These are phyloP conservation scores for Pneumocystis wakefieldiae DNA, from an alignment of 1,139 yeast genomes.

Conservation along the genomic window DNA sequence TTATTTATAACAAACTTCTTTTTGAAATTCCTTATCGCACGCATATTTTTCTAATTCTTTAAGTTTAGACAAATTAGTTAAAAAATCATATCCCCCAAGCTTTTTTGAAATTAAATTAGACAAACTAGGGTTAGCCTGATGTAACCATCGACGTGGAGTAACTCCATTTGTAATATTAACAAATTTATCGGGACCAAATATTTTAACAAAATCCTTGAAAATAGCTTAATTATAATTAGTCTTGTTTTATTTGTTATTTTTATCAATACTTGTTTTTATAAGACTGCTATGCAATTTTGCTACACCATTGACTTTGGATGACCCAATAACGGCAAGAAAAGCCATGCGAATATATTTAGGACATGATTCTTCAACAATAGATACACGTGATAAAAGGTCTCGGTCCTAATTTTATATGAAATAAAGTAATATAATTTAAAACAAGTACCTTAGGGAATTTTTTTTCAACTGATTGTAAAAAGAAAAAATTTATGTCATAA, in stretches of 20 bases:
- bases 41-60: slow-evolving; percentile 53
- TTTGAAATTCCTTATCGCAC: slow-evolving; percentile 54
- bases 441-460: slow-evolving; percentile 40
- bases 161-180: slow-evolving; percentile 90
- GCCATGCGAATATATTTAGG: slow-evolving; percentile 90
- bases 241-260: background rate
- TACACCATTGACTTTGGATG: slow-evolving; percentile 89
- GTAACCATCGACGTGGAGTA: slow-evolving; percentile 93
- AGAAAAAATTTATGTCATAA: slow-evolving; percentile 68
- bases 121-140: slow-evolving; percentile 78
- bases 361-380: slow-evolving; percentile 66
- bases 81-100: slow-evolving; percentile 53
- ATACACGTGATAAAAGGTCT: slow-evolving; percentile 53
- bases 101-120: slow-evolving; percentile 57
- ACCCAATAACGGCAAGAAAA: slow-evolving; percentile 74
- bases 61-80: slow-evolving; percentile 54
- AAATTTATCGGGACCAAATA: slow-evolving; percentile 69
- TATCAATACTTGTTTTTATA: slow-evolving; percentile 42
- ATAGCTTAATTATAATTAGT: slow-evolving; percentile 30
- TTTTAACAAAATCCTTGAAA: slow-evolving; percentile 73
- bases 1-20: slow-evolving; percentile 17
- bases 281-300: slow-evolving; percentile 90
- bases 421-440: background rate
- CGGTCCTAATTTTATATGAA: slow-evolving; percentile 24
- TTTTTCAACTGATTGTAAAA: slow-evolving; percentile 61